Conservation (phyloP, 495 filamentous ascomycete species). For the Podospora pseudocomata region DNA sequence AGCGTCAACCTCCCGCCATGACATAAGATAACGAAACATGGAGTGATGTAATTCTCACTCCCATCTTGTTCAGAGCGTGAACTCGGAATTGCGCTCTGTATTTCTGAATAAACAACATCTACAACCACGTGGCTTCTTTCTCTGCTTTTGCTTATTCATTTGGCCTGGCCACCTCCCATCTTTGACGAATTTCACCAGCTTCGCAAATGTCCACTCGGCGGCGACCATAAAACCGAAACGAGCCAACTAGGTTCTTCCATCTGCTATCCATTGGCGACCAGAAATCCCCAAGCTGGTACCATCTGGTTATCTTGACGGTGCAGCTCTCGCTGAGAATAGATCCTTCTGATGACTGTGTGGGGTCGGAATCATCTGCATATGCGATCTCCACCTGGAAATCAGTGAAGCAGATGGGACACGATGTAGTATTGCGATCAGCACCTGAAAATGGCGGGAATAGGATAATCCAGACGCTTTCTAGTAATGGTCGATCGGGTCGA, state of each 20-base stretch:
- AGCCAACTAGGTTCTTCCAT: neutral
- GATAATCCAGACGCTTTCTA: no score
- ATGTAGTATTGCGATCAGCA: no score
- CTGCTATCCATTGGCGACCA: neutral
- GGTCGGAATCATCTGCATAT: neutral
- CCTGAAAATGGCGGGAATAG: no score
- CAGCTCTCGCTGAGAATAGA: neutral
- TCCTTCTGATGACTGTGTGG: neutral
- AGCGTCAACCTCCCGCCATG: neutral
- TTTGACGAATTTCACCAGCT: neutral
- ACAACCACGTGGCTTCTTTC: no score
- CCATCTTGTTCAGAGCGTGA: no score
- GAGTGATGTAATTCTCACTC: no score
- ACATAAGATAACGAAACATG: neutral
- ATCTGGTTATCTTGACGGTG: neutral
- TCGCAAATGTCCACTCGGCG: neutral
- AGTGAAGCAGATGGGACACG: neutral
- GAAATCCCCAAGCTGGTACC: neutral
- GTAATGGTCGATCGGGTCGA: no score
- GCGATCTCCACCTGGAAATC: neutral
- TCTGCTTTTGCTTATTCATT: neutral
- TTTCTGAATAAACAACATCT: no score
- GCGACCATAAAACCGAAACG: no score
- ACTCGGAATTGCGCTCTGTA: no score
- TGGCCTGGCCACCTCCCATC: neutral